These are phyloP conservation scores for Wilcoxina mikolae DNA, from an alignment of 495 filamentous ascomycete species.

Conservation along the genomic window DNA sequence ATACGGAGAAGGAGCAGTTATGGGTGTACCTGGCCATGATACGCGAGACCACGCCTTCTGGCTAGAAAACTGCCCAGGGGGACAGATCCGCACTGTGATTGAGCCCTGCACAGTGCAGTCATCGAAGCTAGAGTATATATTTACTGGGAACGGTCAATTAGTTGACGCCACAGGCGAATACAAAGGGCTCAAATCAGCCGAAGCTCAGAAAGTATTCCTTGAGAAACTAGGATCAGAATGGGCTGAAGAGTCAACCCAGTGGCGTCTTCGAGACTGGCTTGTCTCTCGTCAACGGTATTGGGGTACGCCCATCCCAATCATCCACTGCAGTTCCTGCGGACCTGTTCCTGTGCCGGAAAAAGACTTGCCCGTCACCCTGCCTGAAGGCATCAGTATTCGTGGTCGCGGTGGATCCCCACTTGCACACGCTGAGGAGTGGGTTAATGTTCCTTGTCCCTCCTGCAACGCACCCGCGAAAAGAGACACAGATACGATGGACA, in stretches of 20 bases:
- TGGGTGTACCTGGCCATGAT: slow-evolving; percentile 85
- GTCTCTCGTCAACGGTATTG: slow-evolving; percentile 81
- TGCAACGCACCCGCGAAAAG: slow-evolving; percentile 56
- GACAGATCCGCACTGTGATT: slow-evolving; percentile 40
- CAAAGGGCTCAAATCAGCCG: slow-evolving; percentile 43
- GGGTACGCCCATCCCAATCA: slow-evolving; percentile 79
- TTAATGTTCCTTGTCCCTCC: slow-evolving; percentile 58
- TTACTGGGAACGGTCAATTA: slow-evolving; percentile 49
- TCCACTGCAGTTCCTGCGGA: slow-evolving; percentile 67
- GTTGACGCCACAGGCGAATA: slow-evolving; percentile 48
- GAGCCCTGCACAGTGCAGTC: slow-evolving; percentile 33
- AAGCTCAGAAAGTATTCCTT: slow-evolving; percentile 48
- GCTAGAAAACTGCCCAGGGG: slow-evolving; percentile 44
- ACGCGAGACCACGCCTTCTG: slow-evolving; percentile 63
- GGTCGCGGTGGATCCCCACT: slow-evolving; percentile 65
- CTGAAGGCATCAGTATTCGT: slow-evolving; percentile 48
- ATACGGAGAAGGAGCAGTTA: slow-evolving; percentile 78
- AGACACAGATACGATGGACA: slow-evolving; percentile 92
- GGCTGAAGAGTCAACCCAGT: slow-evolving; percentile 9
- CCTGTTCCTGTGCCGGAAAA: slow-evolving; percentile 61
- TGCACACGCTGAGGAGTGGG: slow-evolving; percentile 54
- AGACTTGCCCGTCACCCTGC: slow-evolving; percentile 62
- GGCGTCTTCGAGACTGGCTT: slow-evolving; percentile 64
- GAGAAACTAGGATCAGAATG: slow-evolving; percentile 34
- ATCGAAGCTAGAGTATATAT: slow-evolving; percentile 33